Percentiles rank a stretch among this genome's conserved stretches.
phyloP scores from a whole-genome alignment of 371 early-diverging fungal species.

The Rhizopus delemar region DNA sequence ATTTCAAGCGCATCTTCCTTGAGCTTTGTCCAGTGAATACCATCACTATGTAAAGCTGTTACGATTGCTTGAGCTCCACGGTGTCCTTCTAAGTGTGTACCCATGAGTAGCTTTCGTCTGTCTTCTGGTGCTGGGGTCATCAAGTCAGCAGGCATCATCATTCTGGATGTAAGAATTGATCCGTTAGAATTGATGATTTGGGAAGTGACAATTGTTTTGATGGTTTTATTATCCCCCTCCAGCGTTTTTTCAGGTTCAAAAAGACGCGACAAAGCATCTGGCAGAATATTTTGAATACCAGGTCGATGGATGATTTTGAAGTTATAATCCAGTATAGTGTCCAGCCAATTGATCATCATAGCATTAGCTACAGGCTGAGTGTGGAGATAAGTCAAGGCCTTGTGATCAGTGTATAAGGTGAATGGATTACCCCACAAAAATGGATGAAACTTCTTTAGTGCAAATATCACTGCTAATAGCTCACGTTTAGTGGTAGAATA shows the following conservation, averaged over 20 bases:
- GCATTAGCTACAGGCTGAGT: constrained; percentile 12
- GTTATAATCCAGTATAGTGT: constrained; percentile 16
- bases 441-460: neutral
- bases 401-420: neutral
- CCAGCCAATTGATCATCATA: constrained; percentile 21
- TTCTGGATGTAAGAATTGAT: neutral
- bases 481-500: constrained; percentile 6
- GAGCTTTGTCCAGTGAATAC: constrained; percentile 7
- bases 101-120: too few relatives aligned
- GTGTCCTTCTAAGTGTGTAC: neutral
- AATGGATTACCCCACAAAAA: neutral
- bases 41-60: neutral
- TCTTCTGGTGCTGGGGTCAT: neutral
- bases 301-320: constrained; percentile 17
- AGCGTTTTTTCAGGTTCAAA: constrained; percentile 6
- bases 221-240: constrained; percentile 5
- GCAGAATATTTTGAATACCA: constrained; percentile 17
- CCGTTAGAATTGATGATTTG: neutral
- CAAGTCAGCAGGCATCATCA: neutral
- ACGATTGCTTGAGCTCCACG: neutral
- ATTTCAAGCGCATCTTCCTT: neutral
- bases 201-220: neutral
- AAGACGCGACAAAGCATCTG: constrained; percentile 12
- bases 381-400: constrained; percentile 7
- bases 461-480: constrained; percentile 2